Evolutionary conservation across 805 yeast genomes (phyloP), one percentile per base, ranked within the genome.

Genomic region (Yamadazyma phyllophila): DNA sequence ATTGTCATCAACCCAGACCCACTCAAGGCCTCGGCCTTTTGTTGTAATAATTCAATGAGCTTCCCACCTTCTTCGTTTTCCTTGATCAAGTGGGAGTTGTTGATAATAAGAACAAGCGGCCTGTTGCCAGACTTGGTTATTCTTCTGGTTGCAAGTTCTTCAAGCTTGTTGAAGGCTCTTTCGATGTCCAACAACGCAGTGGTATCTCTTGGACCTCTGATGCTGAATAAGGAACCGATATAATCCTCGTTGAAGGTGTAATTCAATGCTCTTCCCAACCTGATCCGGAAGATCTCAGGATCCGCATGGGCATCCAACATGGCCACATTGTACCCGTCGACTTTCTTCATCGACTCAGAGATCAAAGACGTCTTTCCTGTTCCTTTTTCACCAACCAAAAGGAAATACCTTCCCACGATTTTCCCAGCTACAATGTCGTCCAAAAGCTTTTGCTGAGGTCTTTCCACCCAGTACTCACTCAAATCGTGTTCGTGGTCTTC

Each of bases 291-390:
- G 40, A 88, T 81, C 59, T 88, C 96, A 0, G 92, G 88, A 59
- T 88, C 96, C 0, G 91, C 83, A 56, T 87, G 94, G 1, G 94
- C 94, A 58, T 88, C 95, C 48, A 88, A 67, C 40, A 83, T 73
- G 0, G 88, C 78, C 41, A 88, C 87, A 54, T 83, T 79, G 41
- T 66, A 62, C 0, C 91, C 88, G 32, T 74, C 67, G 2, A 78
- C 80, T 52, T 82, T 77, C 47, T 80, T 76, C 71, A 88, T 78
- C 2, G 89, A 77, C 52, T 87, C 89, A 55, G 85, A 63, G 12
- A 88, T 72, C 69, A 88, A 74, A 0, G 92, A 82, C 0, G 90
- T 82, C 59, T 87, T 87, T 2, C 96, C 96, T 0, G 94, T 87
- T 1, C 96, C 96, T 59, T 88, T 87, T 60, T 87, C 96, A 26